Evolutionary conservation across 306 rosid genomes (phyloP).

Genomic region (Corylus heterophylla): DNA sequence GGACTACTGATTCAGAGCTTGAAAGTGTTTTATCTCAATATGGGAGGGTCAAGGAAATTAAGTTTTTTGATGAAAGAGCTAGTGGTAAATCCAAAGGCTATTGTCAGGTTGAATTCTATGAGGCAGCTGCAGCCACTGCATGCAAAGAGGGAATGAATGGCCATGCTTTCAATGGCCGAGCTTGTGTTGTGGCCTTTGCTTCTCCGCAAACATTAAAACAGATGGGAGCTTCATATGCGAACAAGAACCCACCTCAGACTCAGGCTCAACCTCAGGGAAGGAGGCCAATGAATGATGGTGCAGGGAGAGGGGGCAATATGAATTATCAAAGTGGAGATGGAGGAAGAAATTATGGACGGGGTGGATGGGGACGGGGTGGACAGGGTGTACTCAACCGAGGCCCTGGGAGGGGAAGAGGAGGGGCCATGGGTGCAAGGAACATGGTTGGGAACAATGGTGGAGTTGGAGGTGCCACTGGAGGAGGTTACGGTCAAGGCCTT

Average conservation of each 20-base stretch:
- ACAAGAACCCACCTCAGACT: slow-evolving; percentile 33
- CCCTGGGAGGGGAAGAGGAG: slow-evolving; percentile 52
- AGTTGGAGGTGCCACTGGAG: slow-evolving; percentile 36
- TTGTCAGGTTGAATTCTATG: slow-evolving; percentile 54
- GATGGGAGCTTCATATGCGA: slow-evolving; percentile 52
- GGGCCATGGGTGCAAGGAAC: slow-evolving; percentile 40
- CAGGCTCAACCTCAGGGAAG: slow-evolving; percentile 44
- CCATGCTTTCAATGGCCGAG: slow-evolving; percentile 45
- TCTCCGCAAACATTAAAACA: slow-evolving; percentile 43
- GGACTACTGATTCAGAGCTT: slow-evolving; percentile 60
- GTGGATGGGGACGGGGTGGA: slow-evolving; percentile 57
- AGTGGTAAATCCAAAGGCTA: slow-evolving; percentile 63
- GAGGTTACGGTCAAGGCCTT: slow-evolving; percentile 49
- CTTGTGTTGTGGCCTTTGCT: slow-evolving; percentile 57
- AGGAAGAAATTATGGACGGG: slow-evolving; percentile 47
- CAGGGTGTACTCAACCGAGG: slow-evolving; percentile 43
- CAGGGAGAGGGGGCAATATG: slow-evolving; percentile 35
- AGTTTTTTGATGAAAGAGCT: slow-evolving; percentile 55
- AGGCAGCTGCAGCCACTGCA: slow-evolving; percentile 37
- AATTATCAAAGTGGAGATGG: slow-evolving; percentile 48
- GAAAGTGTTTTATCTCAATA: slow-evolving; percentile 38
- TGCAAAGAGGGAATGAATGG: slow-evolving; percentile 64
- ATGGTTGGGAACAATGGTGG: slow-evolving; percentile 39
- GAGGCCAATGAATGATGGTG: slow-evolving; percentile 43
- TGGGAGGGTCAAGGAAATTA: slow-evolving; percentile 52